A percentile compares a stretch with the other conserved stretches of the same genome.
phyloP scores from a whole-genome alignment of 2,329 filamentous ascomycete species.

The Sclerotinia spermophila region DNA sequence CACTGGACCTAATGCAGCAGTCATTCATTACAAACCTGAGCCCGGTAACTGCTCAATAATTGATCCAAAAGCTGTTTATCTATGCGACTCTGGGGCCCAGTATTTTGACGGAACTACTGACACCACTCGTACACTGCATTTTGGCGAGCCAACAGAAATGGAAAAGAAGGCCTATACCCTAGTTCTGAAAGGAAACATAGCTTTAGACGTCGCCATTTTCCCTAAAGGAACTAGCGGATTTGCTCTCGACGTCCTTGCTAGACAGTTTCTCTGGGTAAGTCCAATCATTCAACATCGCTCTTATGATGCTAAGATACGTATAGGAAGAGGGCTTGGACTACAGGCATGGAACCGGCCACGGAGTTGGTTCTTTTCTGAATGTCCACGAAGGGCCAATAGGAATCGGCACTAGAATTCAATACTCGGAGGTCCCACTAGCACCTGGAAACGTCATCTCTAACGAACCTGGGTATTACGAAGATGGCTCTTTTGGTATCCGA shows the following conservation, averaged over 20 bases:
- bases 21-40: conserved; percentile 95
- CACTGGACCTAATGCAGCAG: conserved; percentile 75
- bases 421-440: conserved; percentile 82
- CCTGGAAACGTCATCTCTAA: conserved; percentile 95
- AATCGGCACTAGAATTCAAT: conserved; percentile 87
- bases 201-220: conserved; percentile 79
- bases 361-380: conserved; percentile 91
- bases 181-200: conserved; percentile 91
- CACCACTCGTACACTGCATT: conserved; percentile 89
- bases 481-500: conserved; percentile 88
- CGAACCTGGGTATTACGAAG: conserved; percentile 96
- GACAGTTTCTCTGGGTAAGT: conserved; percentile 85
- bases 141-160: conserved; percentile 75
- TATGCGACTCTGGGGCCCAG: conserved; percentile 97
- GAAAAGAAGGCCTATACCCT: conserved; percentile 90
- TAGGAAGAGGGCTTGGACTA: conserved; percentile 82
- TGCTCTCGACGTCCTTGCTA: conserved; percentile 80
- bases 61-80: conserved; percentile 80
- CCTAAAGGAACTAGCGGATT: conserved; percentile 95
- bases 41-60: conserved; percentile 76
- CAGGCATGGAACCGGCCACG: conserved; percentile 92
- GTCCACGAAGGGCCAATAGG: conserved; percentile 97
- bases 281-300: not conserved
- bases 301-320: conserved; percentile 17
- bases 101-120: conserved; percentile 95